Evolutionary conservation across 2,329 filamentous ascomycete genomes (phyloP).

Genomic region (Fusarium metavorans): DNA sequence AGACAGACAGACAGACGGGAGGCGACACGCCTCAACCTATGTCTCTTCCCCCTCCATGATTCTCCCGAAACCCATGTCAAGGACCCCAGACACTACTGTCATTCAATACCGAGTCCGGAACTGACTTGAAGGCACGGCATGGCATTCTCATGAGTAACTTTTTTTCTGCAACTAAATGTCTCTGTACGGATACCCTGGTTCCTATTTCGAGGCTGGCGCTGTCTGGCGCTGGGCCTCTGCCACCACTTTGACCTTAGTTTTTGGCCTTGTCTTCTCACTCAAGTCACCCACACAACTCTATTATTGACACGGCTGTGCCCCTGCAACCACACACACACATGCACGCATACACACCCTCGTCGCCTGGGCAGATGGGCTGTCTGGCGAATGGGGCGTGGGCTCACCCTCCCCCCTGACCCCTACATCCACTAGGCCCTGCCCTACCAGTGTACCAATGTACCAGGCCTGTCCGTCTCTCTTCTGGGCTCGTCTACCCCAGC

Average conservation of each 20-base stretch:
- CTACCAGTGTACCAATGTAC: constrained; percentile 37
- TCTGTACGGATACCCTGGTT: constrained; percentile 10
- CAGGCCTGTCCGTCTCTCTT: constrained; percentile 14
- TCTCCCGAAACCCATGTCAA: constrained; percentile 31
- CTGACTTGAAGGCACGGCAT: constrained; percentile 20
- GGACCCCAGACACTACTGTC: constrained; percentile 23
- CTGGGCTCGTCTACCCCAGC: constrained; percentile 25
- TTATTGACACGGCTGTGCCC: constrained; percentile 22
- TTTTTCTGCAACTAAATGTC: constrained; percentile 17
- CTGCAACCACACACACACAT: constrained; percentile 17
- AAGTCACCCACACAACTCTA: constrained; percentile 6
- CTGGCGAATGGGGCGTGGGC: constrained; percentile 30
- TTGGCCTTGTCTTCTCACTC: constrained; percentile 21
- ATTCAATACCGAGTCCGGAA: constrained; percentile 38
- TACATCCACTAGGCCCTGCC: constrained; percentile 35
- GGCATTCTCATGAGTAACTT: constrained; percentile 33
- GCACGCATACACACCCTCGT: constrained; percentile 23
- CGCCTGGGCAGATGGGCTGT: constrained; percentile 21
- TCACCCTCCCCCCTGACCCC: constrained; percentile 23
- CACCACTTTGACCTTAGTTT: constrained; percentile 23
- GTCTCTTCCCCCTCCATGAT: constrained; percentile 33
- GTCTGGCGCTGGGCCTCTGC: constrained; percentile 32
- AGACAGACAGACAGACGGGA: constrained; percentile 18
- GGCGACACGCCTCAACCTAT: constrained; percentile 33
- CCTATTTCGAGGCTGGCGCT: constrained; percentile 32